These are phyloP conservation scores for Scopulariopsis brevicaulis DNA, from an alignment of 2,329 filamentous ascomycete species.

Conservation along the genomic window DNA sequence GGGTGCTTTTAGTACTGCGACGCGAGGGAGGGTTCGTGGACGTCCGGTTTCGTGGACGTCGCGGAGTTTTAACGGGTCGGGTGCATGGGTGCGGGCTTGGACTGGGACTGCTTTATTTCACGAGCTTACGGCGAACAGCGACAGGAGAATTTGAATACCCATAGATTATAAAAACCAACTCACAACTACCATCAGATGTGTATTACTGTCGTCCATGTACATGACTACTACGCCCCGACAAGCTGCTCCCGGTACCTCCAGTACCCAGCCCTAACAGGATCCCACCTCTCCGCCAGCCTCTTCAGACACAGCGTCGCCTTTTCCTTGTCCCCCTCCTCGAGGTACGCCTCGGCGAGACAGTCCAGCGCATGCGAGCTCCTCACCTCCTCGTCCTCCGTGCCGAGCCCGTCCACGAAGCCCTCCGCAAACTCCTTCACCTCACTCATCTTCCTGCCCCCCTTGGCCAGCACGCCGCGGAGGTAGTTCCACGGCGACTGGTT, in stretches of 20 bases:
- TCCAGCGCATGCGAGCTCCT: conserved; percentile 59
- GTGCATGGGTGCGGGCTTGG: neutral
- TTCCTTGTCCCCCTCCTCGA: conserved; percentile 40
- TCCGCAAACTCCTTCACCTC: conserved; percentile 35
- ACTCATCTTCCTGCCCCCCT: conserved; percentile 42
- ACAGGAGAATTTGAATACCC: neutral
- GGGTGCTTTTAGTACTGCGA: no score
- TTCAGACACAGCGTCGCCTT: conserved; percentile 60
- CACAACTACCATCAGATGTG: neutral
- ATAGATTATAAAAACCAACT: neutral
- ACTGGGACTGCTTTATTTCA: neutral
- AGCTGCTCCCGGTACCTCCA: conserved; percentile 54
- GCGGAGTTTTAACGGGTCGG: neutral
- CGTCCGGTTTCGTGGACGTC: neutral
- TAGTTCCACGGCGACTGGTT: conserved; percentile 96
- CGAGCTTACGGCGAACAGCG: neutral
- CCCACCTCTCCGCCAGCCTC: conserved; percentile 73
- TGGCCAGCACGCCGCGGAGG: conserved; percentile 61
- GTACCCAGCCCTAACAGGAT: conserved; percentile 83
- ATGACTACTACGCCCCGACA: neutral
- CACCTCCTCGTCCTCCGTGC: conserved; percentile 36
- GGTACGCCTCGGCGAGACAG: conserved; percentile 58
- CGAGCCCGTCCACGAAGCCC: conserved; percentile 37
- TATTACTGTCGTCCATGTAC: neutral
- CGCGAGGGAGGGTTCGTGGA: no score